Evolutionary conservation across 345 rosid species (phyloP).

Genomic region (Citropsis articulata): DNA sequence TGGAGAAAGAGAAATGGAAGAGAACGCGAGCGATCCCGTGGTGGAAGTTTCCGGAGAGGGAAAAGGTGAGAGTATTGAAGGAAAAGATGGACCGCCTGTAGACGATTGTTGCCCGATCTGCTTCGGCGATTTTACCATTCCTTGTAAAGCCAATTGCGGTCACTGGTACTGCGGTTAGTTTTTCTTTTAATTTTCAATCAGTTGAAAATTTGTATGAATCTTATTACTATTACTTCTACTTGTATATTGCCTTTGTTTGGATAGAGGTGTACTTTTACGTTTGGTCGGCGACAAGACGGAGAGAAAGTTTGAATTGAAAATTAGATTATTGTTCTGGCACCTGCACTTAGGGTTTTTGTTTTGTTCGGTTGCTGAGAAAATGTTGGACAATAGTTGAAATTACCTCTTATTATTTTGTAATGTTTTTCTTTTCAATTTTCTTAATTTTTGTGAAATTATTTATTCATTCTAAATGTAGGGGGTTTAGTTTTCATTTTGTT

Average conservation of each 20-base stretch:
- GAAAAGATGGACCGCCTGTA: slow-evolving; percentile 49
- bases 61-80: slow-evolving; percentile 11
- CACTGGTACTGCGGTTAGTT: slow-evolving; percentile 93
- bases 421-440: neutral
- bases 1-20: slow-evolving; percentile 6
- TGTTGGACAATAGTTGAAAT: neutral
- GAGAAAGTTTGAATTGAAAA: neutral
- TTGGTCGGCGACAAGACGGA: neutral
- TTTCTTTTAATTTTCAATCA: neutral
- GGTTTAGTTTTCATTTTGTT: neutral
- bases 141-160: slow-evolving; percentile 75
- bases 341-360: neutral
- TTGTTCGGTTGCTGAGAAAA: neutral
- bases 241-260: neutral
- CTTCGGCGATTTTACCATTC: slow-evolving; percentile 59
- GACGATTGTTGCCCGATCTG: slow-evolving; percentile 90
- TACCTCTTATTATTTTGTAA: too few species aligned
- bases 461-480: neutral
- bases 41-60: slow-evolving; percentile 15
- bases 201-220: neutral
- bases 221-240: neutral
- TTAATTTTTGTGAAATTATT: neutral
- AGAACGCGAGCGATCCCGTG: neutral
- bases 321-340: neutral
- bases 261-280: neutral